Percentiles rank a stretch among this genome's conserved stretches.
These are phyloP conservation scores for Candida anglica DNA, from an alignment of 805 yeast species.

Conservation along the genomic window DNA sequence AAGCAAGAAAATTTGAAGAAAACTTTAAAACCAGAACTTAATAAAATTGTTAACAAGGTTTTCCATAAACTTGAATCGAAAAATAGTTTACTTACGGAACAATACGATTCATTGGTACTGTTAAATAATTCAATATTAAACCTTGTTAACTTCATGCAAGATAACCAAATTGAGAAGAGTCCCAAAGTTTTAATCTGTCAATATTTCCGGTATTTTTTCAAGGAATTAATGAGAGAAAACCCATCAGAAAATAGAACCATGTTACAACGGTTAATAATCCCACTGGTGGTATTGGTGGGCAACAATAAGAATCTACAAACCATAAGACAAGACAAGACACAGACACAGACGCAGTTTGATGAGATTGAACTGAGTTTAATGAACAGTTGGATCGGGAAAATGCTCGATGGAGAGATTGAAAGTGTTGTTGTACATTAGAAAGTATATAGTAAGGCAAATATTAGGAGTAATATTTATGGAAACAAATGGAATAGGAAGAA, in stretches of 20 bases:
- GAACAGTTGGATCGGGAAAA: conserved; percentile 39
- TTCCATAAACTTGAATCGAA: conserved; percentile 34
- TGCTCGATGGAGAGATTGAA: no score
- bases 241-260: conserved; percentile 9
- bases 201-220: conserved; percentile 34
- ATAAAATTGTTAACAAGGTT: conserved; percentile 36
- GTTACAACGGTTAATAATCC: conserved; percentile 31
- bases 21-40: conserved; percentile 22
- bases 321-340: background rate
- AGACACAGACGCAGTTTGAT: conserved; percentile 19
- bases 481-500: background rate
- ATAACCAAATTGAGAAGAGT: conserved; percentile 11
- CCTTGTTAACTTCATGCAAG: conserved; percentile 19
- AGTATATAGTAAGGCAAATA: no score
- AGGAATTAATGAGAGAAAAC: conserved; percentile 19
- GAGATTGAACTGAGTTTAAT: conserved; percentile 39
- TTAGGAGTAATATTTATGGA: background rate
- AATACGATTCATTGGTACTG: conserved; percentile 32
- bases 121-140: conserved; percentile 33
- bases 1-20: conserved; percentile 14
- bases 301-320: conserved; percentile 1
- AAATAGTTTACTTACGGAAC: conserved; percentile 25
- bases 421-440: no score
- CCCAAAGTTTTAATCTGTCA: conserved; percentile 32
- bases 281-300: conserved; percentile 23